Conservation (phyloP, 345 rosid species). For the Bruguiera sexangula region DNA sequence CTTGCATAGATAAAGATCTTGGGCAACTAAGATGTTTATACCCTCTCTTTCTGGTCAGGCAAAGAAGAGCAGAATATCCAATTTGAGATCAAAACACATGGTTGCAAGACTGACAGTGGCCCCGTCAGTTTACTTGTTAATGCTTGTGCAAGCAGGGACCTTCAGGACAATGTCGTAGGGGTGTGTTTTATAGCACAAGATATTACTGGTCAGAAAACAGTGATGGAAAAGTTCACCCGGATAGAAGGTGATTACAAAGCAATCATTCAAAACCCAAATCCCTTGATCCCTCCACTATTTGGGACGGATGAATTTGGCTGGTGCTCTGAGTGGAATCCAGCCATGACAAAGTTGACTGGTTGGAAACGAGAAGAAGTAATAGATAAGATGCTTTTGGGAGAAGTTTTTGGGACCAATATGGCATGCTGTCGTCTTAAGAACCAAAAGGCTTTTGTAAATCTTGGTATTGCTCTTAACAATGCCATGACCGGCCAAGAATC, state of each 20-base stretch:
- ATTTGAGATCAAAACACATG: constrained; percentile 82
- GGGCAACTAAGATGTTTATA: not conserved
- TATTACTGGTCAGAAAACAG: constrained; percentile 83
- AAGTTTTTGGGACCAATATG: constrained; percentile 71
- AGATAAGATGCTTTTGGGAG: constrained; percentile 81
- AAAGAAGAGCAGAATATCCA: constrained; percentile 79
- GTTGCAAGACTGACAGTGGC: constrained; percentile 48
- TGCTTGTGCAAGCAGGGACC: constrained; percentile 90
- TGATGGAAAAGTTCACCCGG: constrained; percentile 92
- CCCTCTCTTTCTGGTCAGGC: constrained; percentile 46
- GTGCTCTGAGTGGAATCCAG: constrained; percentile 97
- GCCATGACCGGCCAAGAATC: constrained; percentile 68
- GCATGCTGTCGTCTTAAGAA: constrained; percentile 80
- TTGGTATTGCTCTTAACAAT: constrained; percentile 67
- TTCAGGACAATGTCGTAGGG: constrained; percentile 76
- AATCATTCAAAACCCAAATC: constrained; percentile 86
- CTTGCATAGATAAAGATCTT: too few species aligned
- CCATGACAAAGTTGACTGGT: constrained; percentile 80
- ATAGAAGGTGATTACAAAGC: constrained; percentile 98
- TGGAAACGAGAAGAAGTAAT: constrained; percentile 81
- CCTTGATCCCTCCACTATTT: constrained; percentile 88
- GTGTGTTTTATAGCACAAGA: constrained; percentile 97
- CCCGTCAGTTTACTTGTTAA: constrained; percentile 85
- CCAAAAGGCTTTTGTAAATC: constrained; percentile 76
- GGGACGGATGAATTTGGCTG: constrained; percentile 90